These are phyloP conservation scores for Hyaloperonospora arabidopsidis DNA, from an alignment of 352 stramenopile species.

Conservation along the genomic window DNA sequence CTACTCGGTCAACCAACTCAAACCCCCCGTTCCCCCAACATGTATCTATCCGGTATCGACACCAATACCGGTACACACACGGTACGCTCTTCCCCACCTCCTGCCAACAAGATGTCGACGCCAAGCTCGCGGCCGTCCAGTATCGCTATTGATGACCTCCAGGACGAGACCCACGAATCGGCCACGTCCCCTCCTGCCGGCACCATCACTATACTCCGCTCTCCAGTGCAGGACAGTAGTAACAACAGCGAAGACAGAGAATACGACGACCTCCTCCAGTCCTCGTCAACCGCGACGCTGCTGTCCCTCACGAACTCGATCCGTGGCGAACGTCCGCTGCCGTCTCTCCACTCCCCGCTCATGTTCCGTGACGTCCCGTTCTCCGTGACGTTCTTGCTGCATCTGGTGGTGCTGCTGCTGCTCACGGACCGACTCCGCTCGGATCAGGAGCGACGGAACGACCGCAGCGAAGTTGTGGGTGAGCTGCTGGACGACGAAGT, in stretches of 20 bases:
- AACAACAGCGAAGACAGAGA: slow-evolving; percentile 29
- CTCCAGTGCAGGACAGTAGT: slow-evolving; percentile 24
- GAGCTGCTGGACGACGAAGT: slow-evolving; percentile 16
- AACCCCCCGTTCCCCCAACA: no score
- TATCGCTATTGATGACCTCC: slow-evolving; percentile 34
- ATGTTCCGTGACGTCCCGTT: slow-evolving; percentile 58
- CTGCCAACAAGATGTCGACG: slow-evolving; percentile 16
- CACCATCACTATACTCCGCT: slow-evolving; percentile 58
- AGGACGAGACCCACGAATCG: slow-evolving; percentile 16
- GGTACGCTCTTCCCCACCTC: slow-evolving; percentile 8
- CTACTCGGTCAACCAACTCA: no score
- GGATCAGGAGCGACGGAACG: slow-evolving; percentile 12
- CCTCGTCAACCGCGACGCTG: slow-evolving; percentile 29
- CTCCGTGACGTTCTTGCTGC: slow-evolving; percentile 38
- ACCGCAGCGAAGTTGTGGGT: slow-evolving; percentile 26
- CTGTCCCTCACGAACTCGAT: slow-evolving; percentile 64
- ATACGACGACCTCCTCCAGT: no score
- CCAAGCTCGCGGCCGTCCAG: slow-evolving; percentile 24
- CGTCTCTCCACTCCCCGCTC: slow-evolving; percentile 50
- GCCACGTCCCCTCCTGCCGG: slow-evolving; percentile 22
- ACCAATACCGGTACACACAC: background rate
- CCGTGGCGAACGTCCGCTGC: slow-evolving; percentile 46
- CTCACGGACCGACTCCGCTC: slow-evolving; percentile 36
- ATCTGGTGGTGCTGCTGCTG: slow-evolving; percentile 46
- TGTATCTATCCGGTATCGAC: background rate